Base-by-base conservation (phyloP, 2,329 filamentous ascomycete species). In the Thyridium curvatum region DNA sequence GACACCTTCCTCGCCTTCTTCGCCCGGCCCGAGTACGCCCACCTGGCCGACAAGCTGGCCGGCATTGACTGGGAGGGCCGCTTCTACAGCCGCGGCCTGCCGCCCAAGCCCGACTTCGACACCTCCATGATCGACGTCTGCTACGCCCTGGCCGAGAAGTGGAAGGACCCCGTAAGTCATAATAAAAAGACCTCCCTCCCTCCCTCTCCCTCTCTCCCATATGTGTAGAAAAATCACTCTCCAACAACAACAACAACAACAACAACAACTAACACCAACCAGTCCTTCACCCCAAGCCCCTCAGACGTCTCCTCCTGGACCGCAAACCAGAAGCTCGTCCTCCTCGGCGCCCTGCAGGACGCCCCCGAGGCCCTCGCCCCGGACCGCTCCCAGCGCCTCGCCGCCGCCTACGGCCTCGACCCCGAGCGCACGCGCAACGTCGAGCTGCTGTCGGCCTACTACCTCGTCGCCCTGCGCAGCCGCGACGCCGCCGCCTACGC, bases 51-150 rank as follows among this genome's bases (percentile, higher is more conserved):
- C 48, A 82, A 84, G 52, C 70, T 93, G 28, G 71, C 77, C 4
- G 68, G 74, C 8, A 80, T 98, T 35, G 86, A 96, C 60, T 98
- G 93, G 93, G 82, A 97, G 43, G 77, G 72, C 29, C 86, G 86
- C 64, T 94, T 95, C 68, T 94, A 93, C 65, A 73, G 72, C n/a
- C 86, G 53, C 0, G 93, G 93, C 13, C 72, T 91, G 45, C 93
- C 93, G 4, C 84, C 86, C 1, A 96, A 95, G 67, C 93, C 93
- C 1, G 72, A 85, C 4, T 96, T 96, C 53, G 87, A 97, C 62
- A 94, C 89, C 3, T 82, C 80, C 18, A 75, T 96, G 44, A 91
- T 88, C 8, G 86, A 94, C 50, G 76, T 79, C 47, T 94, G 90
- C 65, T 93, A 94, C 61, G 71, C 75, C 26, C 74, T 98, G 7